Evolutionary conservation across 169 alveolate species (phyloP).

Genomic region (Eimeria sp.): DNA sequence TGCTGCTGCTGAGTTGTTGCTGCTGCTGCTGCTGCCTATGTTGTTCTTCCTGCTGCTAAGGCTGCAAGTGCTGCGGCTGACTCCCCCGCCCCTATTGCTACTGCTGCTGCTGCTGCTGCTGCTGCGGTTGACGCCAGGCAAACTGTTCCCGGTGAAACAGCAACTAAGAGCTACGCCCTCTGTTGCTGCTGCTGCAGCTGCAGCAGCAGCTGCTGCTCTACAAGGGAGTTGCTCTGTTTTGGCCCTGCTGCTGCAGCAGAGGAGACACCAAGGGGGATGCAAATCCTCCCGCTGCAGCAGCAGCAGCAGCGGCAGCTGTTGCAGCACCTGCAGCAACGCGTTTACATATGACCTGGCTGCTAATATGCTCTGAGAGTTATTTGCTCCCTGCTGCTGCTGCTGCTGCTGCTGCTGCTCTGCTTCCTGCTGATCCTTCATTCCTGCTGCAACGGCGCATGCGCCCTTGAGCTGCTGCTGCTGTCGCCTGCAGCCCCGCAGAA

Average conservation of each 20-base stretch:
- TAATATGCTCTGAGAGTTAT: background rate
- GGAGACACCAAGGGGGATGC: slow-evolving; percentile 28
- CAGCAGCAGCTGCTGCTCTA: background rate
- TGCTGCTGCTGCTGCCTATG: background rate
- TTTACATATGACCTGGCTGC: background rate
- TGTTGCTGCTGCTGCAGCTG: slow-evolving; percentile 27
- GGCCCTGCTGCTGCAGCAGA: slow-evolving; percentile 17
- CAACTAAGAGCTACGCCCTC: background rate
- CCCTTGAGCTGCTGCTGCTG: slow-evolving; percentile 27
- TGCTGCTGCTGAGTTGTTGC: slow-evolving; percentile 54
- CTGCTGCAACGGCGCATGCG: slow-evolving; percentile 27
- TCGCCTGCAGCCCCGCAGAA: slow-evolving; percentile 66
- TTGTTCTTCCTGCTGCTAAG: background rate
- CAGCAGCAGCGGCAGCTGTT: slow-evolving; percentile 57
- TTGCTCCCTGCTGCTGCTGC: too few relatives aligned
- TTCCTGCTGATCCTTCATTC: background rate
- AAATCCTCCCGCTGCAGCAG: slow-evolving; percentile 18
- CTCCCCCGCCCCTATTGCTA: too few relatives aligned
- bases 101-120: background rate
- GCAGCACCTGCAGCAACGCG: slow-evolving; percentile 32
- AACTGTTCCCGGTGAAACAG: background rate
- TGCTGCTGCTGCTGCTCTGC: slow-evolving; percentile 9
- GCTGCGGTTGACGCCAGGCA: background rate
- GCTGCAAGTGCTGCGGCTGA: background rate
- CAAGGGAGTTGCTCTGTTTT: too few relatives aligned